Evolutionary conservation across 768 basidiomycete genomes (phyloP).

Genomic region (Terana coerulea): DNA sequence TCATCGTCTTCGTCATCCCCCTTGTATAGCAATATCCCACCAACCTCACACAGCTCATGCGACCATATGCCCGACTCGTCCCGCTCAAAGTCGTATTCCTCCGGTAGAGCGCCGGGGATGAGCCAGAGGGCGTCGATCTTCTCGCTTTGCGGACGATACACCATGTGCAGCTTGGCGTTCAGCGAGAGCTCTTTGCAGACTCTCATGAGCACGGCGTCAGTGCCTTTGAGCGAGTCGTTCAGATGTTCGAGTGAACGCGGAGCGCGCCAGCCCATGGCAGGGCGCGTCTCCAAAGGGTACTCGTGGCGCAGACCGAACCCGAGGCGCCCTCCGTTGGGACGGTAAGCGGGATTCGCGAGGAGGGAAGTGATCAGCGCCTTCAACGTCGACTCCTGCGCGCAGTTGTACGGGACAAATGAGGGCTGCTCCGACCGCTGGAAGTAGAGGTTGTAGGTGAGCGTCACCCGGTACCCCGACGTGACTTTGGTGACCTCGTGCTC

Average conservation of each 20-base stretch:
- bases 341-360: conserved; percentile 26
- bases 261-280: background rate
- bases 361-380: conserved; percentile 19
- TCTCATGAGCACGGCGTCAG: conserved; percentile 4
- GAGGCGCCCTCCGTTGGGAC: conserved; percentile 33
- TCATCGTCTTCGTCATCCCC: background rate
- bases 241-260: background rate
- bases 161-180: background rate
- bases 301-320: conserved; percentile 34
- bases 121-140: background rate
- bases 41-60: background rate
- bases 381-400: background rate
- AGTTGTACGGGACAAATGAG: background rate
- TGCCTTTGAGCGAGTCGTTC: conserved; percentile 3
- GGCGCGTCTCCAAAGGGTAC: conserved; percentile 26
- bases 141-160: background rate
- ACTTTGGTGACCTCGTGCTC: conserved; percentile 40
- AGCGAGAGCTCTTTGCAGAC: background rate
- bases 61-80: background rate
- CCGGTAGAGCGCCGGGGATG: background rate
- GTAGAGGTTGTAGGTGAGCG: conserved; percentile 38
- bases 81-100: background rate
- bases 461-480: conserved; percentile 35
- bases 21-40: background rate
- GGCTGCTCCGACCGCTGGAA: background rate